phyloP scores from a whole-genome alignment of 495 filamentous ascomycete genomes.

The Annulohypoxylon maeteangense region DNA sequence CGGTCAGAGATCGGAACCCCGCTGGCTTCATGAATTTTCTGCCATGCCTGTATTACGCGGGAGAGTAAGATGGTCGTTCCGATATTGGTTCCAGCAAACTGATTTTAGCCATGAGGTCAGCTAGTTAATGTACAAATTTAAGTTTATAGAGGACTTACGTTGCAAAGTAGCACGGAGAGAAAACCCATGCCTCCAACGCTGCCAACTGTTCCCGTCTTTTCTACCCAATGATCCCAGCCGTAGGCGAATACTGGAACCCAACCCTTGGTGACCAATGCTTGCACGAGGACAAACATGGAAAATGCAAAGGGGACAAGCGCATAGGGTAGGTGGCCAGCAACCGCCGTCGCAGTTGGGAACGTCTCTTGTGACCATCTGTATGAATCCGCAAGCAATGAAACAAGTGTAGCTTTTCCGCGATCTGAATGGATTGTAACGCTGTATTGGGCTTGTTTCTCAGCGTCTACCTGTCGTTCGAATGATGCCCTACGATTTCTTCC shows the following conservation, averaged over 20 bases:
- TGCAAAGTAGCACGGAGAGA: constrained; percentile 72
- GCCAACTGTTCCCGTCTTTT: constrained; percentile 70
- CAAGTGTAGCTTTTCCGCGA: constrained; percentile 48
- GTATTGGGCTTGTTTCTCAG: constrained; percentile 27
- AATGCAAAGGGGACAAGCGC: constrained; percentile 73
- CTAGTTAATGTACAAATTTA: neutral
- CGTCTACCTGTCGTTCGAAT: constrained; percentile 28
- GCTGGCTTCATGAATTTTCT: constrained; percentile 60
- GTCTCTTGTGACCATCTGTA: constrained; percentile 70
- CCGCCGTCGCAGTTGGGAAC: constrained; percentile 71
- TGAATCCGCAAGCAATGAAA: constrained; percentile 53
- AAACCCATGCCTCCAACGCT: constrained; percentile 74
- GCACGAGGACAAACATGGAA: constrained; percentile 74
- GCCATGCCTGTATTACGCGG: constrained; percentile 72
- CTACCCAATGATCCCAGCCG: constrained; percentile 75
- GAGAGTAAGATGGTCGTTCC: constrained; percentile 75
- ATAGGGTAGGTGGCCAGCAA: constrained; percentile 68
- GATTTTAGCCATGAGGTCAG: constrained; percentile 23
- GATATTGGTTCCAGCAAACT: constrained; percentile 78
- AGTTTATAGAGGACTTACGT: constrained; percentile 60
- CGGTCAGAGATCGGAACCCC: constrained; percentile 61
- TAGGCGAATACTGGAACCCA: constrained; percentile 74
- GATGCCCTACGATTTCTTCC: constrained; percentile 36
- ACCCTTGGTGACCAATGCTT: constrained; percentile 72
- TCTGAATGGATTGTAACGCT: constrained; percentile 1